Base-by-base conservation (phyloP, 257 asterid species). In the Eustoma russellianum region DNA sequence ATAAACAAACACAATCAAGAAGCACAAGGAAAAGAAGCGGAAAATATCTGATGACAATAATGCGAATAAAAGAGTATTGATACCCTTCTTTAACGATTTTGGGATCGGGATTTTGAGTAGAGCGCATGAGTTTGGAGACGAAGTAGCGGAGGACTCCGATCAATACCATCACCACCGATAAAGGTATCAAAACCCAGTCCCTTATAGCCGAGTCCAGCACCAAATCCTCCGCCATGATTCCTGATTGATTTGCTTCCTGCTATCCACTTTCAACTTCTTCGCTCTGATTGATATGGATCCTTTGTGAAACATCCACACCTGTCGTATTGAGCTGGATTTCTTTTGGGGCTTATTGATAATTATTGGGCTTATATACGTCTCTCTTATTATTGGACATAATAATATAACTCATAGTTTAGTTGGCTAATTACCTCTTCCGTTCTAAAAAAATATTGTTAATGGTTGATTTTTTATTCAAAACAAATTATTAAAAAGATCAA, bases 1-100 rank as follows among this genome's bases (percentile, higher is more conserved):
- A 41, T 17, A 30, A 7, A 41, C 50, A 14, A 9, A 45, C 2
- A 46, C 43, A 40, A 44, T 28, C 54, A 40, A 19, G 19, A 34
- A n/a, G 10, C 13, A 24, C 9, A 10, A 2, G 13, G 13, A 17
- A 13, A 17, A 13, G 15, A 11, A 15, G 6, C 6, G 18, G 14
- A 18, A 46, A n/a, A 7, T 2, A 57, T 16, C 11, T 2, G 15
- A 64, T 33, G 6, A n/a, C 3, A 35, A n/a, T 17, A 34, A 24
- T 30, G 5, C 10, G 6, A 53, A 14, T 17, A n/a, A 11, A 1
- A 12, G 46, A 17, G 38, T 17, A 24, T 28, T 33, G 43, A 2
- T 60, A 91, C 98, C 98, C 98, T 77, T 91, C 98, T 77, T 84
- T 91, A 68, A 91, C 66, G 76, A 84, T 72, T 79, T 91, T 91